These are phyloP conservation scores for Stagonosporopsis tanaceti DNA, from an alignment of 2,329 filamentous ascomycete species.

Conservation along the genomic window DNA sequence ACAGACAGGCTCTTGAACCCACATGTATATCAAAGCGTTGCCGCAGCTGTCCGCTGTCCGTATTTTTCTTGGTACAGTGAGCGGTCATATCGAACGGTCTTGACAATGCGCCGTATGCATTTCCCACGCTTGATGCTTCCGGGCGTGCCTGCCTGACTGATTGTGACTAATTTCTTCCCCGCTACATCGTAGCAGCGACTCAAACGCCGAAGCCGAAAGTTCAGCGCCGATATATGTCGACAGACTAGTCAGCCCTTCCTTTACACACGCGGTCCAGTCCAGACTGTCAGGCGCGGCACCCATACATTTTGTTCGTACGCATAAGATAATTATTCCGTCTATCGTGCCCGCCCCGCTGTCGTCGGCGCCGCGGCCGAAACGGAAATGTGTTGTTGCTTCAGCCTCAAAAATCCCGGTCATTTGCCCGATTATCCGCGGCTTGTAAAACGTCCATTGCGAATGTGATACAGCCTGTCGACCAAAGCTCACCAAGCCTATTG, in stretches of 20 bases:
- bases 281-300: slow-evolving; percentile 15
- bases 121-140: not conserved
- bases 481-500: not conserved
- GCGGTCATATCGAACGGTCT: slow-evolving; percentile 11
- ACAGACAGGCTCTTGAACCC: not conserved
- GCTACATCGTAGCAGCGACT: not conserved
- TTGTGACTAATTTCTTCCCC: slow-evolving; percentile 4
- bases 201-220: slow-evolving; percentile 19
- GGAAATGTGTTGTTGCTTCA: slow-evolving; percentile 22
- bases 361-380: slow-evolving; percentile 40
- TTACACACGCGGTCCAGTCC: slow-evolving; percentile 15
- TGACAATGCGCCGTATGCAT: slow-evolving; percentile 2
- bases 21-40: slow-evolving; percentile 22
- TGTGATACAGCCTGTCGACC: slow-evolving; percentile 1
- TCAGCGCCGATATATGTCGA: slow-evolving; percentile 6
- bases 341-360: slow-evolving; percentile 26
- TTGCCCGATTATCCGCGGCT: slow-evolving; percentile 17
- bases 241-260: slow-evolving; percentile 10
- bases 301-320: slow-evolving; percentile 10
- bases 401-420: slow-evolving; percentile 19
- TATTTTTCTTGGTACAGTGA: not conserved
- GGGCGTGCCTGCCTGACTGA: not conserved
- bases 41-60: slow-evolving; percentile 18
- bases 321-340: slow-evolving; percentile 35
- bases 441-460: slow-evolving; percentile 10